Conservation (phyloP, 2,329 filamentous ascomycete genomes). For the Chrysoporthe puriensis region DNA sequence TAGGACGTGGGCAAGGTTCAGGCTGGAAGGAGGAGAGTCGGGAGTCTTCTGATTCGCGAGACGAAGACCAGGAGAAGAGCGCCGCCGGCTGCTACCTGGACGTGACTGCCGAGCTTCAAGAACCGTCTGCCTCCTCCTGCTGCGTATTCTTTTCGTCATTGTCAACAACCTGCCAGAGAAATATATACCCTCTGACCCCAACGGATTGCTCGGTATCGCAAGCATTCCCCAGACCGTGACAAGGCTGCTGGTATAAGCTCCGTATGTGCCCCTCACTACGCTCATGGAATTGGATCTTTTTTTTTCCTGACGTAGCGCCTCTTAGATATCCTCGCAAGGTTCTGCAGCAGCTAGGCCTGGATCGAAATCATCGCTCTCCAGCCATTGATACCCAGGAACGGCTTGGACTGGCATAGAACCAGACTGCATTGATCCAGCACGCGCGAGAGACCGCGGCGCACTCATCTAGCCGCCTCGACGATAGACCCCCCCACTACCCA, state of each 20-base stretch:
- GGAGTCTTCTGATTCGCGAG: neutral
- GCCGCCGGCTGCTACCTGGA: constrained; percentile 6
- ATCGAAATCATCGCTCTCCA: neutral
- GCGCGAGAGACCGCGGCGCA: neutral
- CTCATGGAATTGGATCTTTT: neutral
- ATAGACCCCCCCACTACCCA: neutral
- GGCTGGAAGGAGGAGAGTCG: neutral
- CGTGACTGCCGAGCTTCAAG: constrained; percentile 19
- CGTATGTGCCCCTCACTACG: neutral
- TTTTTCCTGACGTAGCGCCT: neutral
- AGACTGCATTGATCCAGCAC: neutral
- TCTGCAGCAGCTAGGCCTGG: constrained; percentile 19
- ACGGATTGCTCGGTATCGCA: neutral
- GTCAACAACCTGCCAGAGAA: neutral
- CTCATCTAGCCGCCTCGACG: neutral
- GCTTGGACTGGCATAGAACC: neutral
- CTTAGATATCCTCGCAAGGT: neutral
- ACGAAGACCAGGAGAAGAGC: neutral
- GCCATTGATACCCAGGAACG: neutral
- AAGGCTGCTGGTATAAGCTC: constrained; percentile 12
- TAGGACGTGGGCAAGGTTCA: neutral
- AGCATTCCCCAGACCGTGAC: neutral
- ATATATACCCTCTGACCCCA: neutral
- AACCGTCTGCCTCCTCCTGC: constrained; percentile 11
- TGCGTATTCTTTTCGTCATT: constrained; percentile 22